These are phyloP conservation scores for Aegilops speltoides DNA, from an alignment of 176 grass and related monocot species.

Conservation along the genomic window DNA sequence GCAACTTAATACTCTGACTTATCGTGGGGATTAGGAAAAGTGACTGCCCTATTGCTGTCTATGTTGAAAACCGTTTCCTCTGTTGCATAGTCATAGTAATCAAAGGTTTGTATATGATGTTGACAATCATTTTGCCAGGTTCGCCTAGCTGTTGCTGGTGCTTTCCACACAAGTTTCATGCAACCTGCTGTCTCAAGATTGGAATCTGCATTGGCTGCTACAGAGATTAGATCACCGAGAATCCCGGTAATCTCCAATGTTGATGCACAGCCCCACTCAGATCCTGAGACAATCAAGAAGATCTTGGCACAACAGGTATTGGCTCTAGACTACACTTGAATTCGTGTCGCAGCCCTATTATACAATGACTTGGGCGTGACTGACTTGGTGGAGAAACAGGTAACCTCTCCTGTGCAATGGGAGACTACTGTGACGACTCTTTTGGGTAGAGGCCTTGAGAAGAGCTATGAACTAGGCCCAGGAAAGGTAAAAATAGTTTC, in stretches of 20 bases:
- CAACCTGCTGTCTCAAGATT: conserved; percentile 85
- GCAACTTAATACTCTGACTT: too few relatives aligned
- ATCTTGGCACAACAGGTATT: conserved; percentile 77
- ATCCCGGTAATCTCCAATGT: conserved; percentile 98
- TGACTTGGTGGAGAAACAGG: conserved; percentile 38
- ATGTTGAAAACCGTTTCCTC: not conserved
- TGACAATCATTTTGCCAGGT: conserved; percentile 48
- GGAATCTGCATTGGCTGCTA: conserved; percentile 67
- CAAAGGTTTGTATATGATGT: not conserved
- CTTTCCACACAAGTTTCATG: conserved; percentile 95
- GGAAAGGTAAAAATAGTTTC: conserved; percentile 69
- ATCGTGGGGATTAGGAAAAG: not conserved
- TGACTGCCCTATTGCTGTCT: not conserved
- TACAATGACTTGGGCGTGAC: conserved; percentile 13
- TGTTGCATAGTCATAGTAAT: not conserved
- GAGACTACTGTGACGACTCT: conserved; percentile 84
- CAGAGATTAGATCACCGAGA: conserved; percentile 74
- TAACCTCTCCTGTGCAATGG: conserved; percentile 92
- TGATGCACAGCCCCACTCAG: conserved; percentile 74
- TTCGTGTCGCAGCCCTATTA: not conserved
- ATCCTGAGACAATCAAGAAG: conserved; percentile 80
- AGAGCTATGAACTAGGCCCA: conserved; percentile 94
- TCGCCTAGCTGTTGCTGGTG: conserved; percentile 78
- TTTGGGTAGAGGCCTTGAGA: conserved; percentile 86
- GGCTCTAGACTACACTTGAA: conserved; percentile 4